These are phyloP conservation scores for Leishmania tropica DNA, from an alignment of 208 protist genomes.

Conservation along the genomic window DNA sequence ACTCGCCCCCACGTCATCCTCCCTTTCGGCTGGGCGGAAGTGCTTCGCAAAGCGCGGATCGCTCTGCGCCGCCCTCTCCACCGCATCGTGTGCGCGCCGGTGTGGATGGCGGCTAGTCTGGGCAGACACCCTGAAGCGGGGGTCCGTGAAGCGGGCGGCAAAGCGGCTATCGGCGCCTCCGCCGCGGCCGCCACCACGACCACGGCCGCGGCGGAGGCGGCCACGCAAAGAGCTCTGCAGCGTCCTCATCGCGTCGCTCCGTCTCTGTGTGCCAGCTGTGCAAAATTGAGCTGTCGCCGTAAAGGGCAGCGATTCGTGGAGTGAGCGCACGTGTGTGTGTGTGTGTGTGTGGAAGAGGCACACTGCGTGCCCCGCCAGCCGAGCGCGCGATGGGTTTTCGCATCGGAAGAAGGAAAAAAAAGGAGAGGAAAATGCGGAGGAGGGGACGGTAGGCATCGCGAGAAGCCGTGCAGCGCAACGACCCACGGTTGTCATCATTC, in stretches of 20 bases:
- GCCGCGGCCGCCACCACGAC: slow-evolving; percentile 37
- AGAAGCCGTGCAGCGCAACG: neutral
- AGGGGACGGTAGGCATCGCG: neutral
- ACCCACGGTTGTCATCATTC: neutral
- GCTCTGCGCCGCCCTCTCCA: slow-evolving; percentile 33
- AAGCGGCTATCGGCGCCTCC: slow-evolving; percentile 66
- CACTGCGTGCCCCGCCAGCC: neutral
- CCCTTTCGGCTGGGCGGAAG: slow-evolving; percentile 23
- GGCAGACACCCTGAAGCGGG: slow-evolving; percentile 76
- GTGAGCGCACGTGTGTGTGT: neutral
- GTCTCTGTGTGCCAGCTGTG: neutral
- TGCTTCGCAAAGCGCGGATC: slow-evolving; percentile 84
- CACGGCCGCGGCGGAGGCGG: slow-evolving; percentile 32
- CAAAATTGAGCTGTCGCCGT: neutral
- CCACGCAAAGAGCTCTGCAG: slow-evolving; percentile 68
- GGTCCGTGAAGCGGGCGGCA: slow-evolving; percentile 85
- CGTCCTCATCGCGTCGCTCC: slow-evolving; percentile 53
- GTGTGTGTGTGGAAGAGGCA: neutral
- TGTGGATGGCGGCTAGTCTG: slow-evolving; percentile 13
- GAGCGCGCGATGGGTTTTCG: neutral
- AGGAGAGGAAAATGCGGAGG: neutral
- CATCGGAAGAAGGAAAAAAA: neutral
- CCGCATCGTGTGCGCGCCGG: slow-evolving; percentile 12
- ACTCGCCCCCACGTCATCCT: slow-evolving; percentile 41
- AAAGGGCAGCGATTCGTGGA: neutral